A percentile compares a stretch with the other conserved stretches of the same genome.
phyloP scores from a whole-genome alignment of 306 rosid species.

The Fagus crenata region DNA sequence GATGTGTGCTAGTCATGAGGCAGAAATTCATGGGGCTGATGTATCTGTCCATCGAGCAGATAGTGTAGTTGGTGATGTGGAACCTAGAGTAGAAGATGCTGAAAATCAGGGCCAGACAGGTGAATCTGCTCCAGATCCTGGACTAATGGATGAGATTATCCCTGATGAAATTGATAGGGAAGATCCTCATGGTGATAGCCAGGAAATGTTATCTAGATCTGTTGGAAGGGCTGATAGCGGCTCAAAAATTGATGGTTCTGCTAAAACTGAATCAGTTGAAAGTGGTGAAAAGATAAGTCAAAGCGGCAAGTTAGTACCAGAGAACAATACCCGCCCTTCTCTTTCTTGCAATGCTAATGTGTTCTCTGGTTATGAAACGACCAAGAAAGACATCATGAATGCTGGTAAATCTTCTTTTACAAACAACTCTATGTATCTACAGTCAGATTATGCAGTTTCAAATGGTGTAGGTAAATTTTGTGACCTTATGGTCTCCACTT shows the following conservation, averaged over 20 bases:
- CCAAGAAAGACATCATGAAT: slow-evolving; percentile 66
- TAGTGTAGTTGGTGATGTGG: slow-evolving; percentile 96
- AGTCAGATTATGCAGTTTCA: slow-evolving; percentile 54
- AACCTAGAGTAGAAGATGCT: slow-evolving; percentile 83
- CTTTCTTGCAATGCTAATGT: slow-evolving; percentile 70
- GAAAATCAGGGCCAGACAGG: slow-evolving; percentile 99
- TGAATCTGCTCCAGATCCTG: slow-evolving; percentile 89
- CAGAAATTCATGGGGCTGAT: slow-evolving; percentile 95
- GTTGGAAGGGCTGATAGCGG: slow-evolving; percentile 96
- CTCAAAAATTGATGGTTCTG: slow-evolving; percentile 86
- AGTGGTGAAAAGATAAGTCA: slow-evolving; percentile 90
- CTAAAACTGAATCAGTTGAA: slow-evolving; percentile 96
- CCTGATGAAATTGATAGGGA: slow-evolving; percentile 83
- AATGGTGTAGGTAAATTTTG: slow-evolving; percentile 61
- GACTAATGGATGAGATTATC: slow-evolving; percentile 88
- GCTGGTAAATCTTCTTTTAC: slow-evolving; percentile 72
- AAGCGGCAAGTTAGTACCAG: slow-evolving; percentile 60
- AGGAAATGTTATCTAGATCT: slow-evolving; percentile 86
- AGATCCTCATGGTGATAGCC: slow-evolving; percentile 91
- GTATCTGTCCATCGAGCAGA: slow-evolving; percentile 85
- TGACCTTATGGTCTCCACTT: slow-evolving; percentile 3
- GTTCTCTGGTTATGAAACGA: slow-evolving; percentile 54
- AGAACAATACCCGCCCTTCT: slow-evolving; percentile 62
- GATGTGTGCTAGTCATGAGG: slow-evolving; percentile 99
- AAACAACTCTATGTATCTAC: slow-evolving; percentile 48